These are phyloP conservation scores for Daldinia grandis DNA, from an alignment of 495 filamentous ascomycete genomes.

Conservation along the genomic window DNA sequence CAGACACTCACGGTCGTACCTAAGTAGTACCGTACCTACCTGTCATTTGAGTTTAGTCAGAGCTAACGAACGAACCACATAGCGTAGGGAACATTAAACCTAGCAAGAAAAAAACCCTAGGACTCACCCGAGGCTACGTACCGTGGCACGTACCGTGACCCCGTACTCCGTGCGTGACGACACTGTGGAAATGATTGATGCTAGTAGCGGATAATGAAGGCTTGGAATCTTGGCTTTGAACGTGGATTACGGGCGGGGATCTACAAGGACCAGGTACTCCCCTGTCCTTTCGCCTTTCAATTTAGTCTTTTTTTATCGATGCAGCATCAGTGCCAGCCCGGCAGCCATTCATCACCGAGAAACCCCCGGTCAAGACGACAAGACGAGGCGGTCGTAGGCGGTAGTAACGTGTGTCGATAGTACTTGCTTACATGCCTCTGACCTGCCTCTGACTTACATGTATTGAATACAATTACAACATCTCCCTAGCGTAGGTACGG, in stretches of 20 bases:
- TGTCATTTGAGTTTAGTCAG: constrained; percentile 2
- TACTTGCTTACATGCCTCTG: constrained; percentile 1
- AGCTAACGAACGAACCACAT: neutral
- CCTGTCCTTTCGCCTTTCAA: neutral
- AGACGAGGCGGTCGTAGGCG: neutral
- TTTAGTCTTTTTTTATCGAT: constrained; percentile 33
- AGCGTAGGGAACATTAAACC: neutral
- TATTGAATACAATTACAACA: neutral
- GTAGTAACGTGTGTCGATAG: neutral
- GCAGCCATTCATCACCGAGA: constrained; percentile 38
- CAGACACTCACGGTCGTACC: neutral
- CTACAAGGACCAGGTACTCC: constrained; percentile 5
- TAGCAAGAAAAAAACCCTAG: neutral
- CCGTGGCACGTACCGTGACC: neutral
- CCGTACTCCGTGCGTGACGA: constrained; percentile 13
- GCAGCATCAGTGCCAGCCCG: constrained; percentile 15
- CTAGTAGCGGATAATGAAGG: constrained; percentile 43
- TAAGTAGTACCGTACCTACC: neutral
- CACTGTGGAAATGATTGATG: constrained; percentile 33
- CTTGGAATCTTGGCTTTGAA: constrained; percentile 43
- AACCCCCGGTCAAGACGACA: constrained; percentile 27
- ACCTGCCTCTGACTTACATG: neutral
- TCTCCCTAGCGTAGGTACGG: neutral
- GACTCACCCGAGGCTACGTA: constrained; percentile 1
- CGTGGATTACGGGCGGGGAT: constrained; percentile 26